phyloP scores from a whole-genome alignment of 192 early-diverging fungal genomes.

The Allomyces macrogynus region DNA sequence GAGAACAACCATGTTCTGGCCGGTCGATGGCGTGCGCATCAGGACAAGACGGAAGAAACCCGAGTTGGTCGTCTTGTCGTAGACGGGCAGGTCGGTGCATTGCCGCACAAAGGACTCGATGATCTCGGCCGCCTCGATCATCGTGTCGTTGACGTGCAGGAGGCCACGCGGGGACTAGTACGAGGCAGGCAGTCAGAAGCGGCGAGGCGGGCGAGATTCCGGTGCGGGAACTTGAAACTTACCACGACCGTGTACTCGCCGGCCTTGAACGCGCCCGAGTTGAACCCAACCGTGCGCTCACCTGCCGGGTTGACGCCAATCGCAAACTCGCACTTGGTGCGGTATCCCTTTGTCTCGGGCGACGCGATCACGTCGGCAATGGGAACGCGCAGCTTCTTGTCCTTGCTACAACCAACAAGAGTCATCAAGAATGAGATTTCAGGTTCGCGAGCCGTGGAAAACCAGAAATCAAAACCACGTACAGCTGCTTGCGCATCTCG shows the following conservation, averaged over 20 bases:
- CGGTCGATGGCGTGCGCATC: conserved; percentile 35
- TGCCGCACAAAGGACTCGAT: neutral
- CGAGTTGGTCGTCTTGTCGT: conserved; percentile 16
- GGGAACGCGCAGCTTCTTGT: conserved; percentile 6
- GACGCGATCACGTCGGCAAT: conserved; percentile 22
- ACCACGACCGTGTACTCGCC: conserved; percentile 33
- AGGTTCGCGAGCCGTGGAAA: conserved; percentile 1
- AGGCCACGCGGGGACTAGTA: neutral
- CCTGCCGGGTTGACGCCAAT: conserved; percentile 37
- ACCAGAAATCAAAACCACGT: neutral
- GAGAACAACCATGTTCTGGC: conserved; percentile 41
- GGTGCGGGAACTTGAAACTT: neutral
- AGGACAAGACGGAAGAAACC: conserved; percentile 46
- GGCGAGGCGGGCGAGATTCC: neutral
- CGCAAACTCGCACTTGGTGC: conserved; percentile 62
- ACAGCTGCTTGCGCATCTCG: neutral
- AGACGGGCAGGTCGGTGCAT: conserved; percentile 11
- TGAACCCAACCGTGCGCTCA: conserved; percentile 37
- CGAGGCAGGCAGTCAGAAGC: neutral
- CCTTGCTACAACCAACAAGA: conserved; percentile 5
- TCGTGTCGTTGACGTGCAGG: neutral
- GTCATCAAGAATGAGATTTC: conserved; percentile 8
- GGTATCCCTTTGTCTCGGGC: conserved; percentile 34
- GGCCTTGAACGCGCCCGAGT: conserved; percentile 39
- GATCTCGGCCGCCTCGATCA: conserved; percentile 1